These are phyloP conservation scores for Phyllosticta ampelicida DNA, from an alignment of 2,329 filamentous ascomycete genomes.

Conservation along the genomic window DNA sequence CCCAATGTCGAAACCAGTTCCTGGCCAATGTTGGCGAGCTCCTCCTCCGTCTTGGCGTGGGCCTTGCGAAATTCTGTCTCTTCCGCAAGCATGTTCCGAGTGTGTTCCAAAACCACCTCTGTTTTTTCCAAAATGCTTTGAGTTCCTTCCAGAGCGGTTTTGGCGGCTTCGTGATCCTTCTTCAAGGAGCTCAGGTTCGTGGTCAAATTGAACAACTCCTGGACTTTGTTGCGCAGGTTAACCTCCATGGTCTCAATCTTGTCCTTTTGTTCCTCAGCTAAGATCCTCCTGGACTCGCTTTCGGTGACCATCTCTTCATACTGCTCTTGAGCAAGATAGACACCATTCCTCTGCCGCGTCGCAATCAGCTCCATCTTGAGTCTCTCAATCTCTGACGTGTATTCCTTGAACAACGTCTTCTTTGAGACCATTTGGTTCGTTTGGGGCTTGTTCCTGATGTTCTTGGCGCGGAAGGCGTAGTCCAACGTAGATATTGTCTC, in stretches of 20 bases:
- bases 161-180: constrained; percentile 76
- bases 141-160: constrained; percentile 62
- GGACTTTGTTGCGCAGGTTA: constrained; percentile 84
- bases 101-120: constrained; percentile 69
- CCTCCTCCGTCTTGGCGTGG: constrained; percentile 72
- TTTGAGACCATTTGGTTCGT: constrained; percentile 87
- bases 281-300: constrained; percentile 82
- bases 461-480: constrained; percentile 96
- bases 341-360: constrained; percentile 85
- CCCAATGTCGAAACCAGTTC: constrained; percentile 69
- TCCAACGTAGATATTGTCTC: constrained; percentile 97
- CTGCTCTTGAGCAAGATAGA: constrained; percentile 79
- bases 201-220: constrained; percentile 79
- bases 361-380: constrained; percentile 89
- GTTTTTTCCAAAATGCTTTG: constrained; percentile 77
- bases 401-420: constrained; percentile 81
- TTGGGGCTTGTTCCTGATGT: constrained; percentile 96
- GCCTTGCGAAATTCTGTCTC: constrained; percentile 72
- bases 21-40: constrained; percentile 61
- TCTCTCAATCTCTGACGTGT: constrained; percentile 86
- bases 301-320: constrained; percentile 88
- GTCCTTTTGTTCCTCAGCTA: constrained; percentile 84
- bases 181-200: constrained; percentile 81
- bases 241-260: constrained; percentile 87
- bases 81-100: constrained; percentile 63